Conservation (phyloP, 139 green algal species). For the Micromonas commoda region DNA sequence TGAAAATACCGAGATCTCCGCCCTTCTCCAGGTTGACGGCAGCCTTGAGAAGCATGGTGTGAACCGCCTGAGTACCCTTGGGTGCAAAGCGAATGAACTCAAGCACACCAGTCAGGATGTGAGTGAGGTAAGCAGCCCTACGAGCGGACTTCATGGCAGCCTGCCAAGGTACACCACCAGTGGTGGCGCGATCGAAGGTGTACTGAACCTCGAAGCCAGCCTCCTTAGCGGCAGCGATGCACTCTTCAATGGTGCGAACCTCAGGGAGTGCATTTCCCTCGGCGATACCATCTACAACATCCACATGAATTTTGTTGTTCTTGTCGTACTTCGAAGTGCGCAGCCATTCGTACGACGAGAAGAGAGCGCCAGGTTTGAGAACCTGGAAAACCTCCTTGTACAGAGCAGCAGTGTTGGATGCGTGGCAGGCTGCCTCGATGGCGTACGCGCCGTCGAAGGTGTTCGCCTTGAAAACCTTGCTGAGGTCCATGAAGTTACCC, state of each 20-base stretch:
- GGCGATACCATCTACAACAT: constrained; percentile 93
- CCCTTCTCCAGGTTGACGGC: constrained; percentile 68
- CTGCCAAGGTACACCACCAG: constrained; percentile 22
- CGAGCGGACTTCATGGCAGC: constrained; percentile 28
- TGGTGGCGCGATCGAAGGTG: constrained; percentile 14
- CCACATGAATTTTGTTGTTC: constrained; percentile 75
- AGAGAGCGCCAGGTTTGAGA: constrained; percentile 85
- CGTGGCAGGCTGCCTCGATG: constrained; percentile 97
- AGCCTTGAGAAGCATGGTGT: constrained; percentile 92
- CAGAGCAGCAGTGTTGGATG: constrained; percentile 71
- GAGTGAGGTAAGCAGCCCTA: constrained; percentile 25
- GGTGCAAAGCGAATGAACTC: constrained; percentile 66
- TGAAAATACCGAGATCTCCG: constrained; percentile 86
- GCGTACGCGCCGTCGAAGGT: constrained; percentile 89
- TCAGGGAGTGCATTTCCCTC: constrained; percentile 94
- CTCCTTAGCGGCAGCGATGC: constrained; percentile 70
- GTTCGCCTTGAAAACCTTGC: constrained; percentile 58
- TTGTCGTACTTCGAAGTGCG: constrained; percentile 75
- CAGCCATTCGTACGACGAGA: constrained; percentile 95
- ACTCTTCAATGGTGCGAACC: constrained; percentile 76
- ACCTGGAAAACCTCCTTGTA: constrained; percentile 86
- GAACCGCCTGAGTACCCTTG: constrained; percentile 71
- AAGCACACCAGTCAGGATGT: constrained; percentile 57
- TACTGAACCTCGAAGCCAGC: constrained; percentile 65
- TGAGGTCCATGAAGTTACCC: constrained; percentile 93